phyloP scores from a whole-genome alignment of 2,329 filamentous ascomycete genomes.

The Colletotrichum karsti region DNA sequence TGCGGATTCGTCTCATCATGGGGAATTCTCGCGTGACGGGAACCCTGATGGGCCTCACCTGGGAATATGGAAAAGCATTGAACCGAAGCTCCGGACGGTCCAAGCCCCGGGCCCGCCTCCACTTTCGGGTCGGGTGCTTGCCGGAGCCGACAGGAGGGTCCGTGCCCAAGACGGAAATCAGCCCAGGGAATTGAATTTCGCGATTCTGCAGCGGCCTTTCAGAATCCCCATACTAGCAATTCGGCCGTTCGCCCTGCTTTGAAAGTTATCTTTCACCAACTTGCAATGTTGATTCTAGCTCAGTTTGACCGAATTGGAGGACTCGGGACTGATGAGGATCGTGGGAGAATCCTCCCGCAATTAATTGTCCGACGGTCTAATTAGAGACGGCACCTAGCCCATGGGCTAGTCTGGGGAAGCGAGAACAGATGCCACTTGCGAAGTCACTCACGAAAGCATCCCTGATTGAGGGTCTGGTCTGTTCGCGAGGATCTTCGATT shows the following conservation, averaged over 20 bases:
- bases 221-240: neutral
- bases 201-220: neutral
- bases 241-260: too few species aligned
- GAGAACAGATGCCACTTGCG: neutral
- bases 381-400: neutral
- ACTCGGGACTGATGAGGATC: too few species aligned
- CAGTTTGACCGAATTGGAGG: too few species aligned
- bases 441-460: neutral
- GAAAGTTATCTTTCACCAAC: too few species aligned
- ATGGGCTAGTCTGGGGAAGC: neutral
- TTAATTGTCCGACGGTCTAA: neutral
- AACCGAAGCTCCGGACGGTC: slow-evolving; percentile 8
- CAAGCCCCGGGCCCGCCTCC: too few species aligned
- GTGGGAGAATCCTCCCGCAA: neutral
- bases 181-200: neutral
- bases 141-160: slow-evolving; percentile 1
- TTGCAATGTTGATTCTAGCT: too few species aligned
- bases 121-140: too few species aligned
- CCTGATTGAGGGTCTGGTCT: neutral
- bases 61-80: slow-evolving; percentile 19
- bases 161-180: neutral
- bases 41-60: slow-evolving; percentile 22
- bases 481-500: neutral
- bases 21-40: slow-evolving; percentile 18
- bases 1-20: slow-evolving; percentile 21